These are phyloP conservation scores for Russula olivacea DNA, from an alignment of 768 basidiomycete species.

Conservation along the genomic window DNA sequence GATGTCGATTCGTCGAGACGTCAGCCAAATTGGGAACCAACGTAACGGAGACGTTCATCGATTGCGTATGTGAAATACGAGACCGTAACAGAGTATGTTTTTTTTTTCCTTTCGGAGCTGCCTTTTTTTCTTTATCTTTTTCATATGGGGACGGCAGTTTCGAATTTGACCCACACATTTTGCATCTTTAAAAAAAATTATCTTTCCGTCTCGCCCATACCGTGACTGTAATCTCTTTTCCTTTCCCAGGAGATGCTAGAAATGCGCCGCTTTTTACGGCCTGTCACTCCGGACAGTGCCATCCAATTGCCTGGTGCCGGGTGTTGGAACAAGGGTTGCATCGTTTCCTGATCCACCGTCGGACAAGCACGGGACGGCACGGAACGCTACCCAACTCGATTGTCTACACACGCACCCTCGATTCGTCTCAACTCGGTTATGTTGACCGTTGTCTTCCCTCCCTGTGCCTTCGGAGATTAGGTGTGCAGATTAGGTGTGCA, in stretches of 20 bases:
- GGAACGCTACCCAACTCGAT: neutral
- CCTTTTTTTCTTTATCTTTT: neutral
- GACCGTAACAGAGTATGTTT: conserved; percentile 79
- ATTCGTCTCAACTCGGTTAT: neutral
- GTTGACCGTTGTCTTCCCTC: neutral
- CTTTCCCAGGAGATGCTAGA: neutral
- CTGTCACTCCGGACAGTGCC: neutral
- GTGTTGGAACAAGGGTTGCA: conserved; percentile 16
- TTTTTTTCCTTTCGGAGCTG: neutral
- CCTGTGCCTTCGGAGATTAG: neutral
- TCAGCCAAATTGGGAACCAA: conserved; percentile 95
- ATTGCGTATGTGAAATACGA: conserved; percentile 88
- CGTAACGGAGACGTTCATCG: conserved; percentile 90
- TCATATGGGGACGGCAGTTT: neutral
- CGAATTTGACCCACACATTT: neutral
- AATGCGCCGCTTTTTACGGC: conserved; percentile 8
- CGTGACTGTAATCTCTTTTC: too few relatives aligned
- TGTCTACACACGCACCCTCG: neutral
- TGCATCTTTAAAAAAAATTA: neutral
- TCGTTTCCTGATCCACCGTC: conserved; percentile 2
- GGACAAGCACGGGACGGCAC: too few relatives aligned
- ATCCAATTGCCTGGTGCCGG: conserved; percentile 16
- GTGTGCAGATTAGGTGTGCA: neutral
- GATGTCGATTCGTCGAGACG: conserved; percentile 91
- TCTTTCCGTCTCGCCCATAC: neutral